Evolutionary conservation across 208 protist species (phyloP), one percentile per base, ranked within the genome.

Genomic region (Strigomonas culicis): DNA sequence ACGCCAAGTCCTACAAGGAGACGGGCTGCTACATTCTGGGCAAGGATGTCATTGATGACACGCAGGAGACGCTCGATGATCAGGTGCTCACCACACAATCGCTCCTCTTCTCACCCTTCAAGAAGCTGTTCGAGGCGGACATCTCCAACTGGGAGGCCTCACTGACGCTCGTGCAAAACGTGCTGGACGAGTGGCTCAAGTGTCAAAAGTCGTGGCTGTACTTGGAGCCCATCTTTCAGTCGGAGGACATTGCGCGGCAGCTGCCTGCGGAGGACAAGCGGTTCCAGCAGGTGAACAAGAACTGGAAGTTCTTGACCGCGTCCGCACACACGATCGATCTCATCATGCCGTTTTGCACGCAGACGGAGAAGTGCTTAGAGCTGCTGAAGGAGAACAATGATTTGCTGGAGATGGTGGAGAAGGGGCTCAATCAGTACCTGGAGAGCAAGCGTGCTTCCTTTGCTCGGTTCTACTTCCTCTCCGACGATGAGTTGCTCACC

Each of bases 181-280:
- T 98, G 21, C 70, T 99, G 25, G 97, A 99, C 58, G 93, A 96
- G 70, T 98, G 96, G 96, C 74, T 98, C 27, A 64, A 75, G 46
- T 97, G 92, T 70, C 97, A 99, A 75, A 89, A 93, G 68, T 84
- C 91, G 31, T 99, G 97, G 97, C 81, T 99, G 36, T 98, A 98
- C 68, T 75, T 99, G 19, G 95, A 98, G 69, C 97, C 97, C 62
- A 99, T 99, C 70, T 99, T 99, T 66, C 85, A 93, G 63, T 98
- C 96, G 6, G 95, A 98, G 65, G 97, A 99, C 68, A 99, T 99
- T 59, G 70, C 84, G 39, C 80, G 92, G 27, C 97, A 99, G 75
- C 79, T 99, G 7, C 97, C 97, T 0, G 72, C 72, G 31, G 96
- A 99, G 77, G 82, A 81, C 64, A 97, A 98, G 79, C 82, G 94